Conservation (phyloP, 2,329 filamentous ascomycete species). For the Talaromyces sp. region DNA sequence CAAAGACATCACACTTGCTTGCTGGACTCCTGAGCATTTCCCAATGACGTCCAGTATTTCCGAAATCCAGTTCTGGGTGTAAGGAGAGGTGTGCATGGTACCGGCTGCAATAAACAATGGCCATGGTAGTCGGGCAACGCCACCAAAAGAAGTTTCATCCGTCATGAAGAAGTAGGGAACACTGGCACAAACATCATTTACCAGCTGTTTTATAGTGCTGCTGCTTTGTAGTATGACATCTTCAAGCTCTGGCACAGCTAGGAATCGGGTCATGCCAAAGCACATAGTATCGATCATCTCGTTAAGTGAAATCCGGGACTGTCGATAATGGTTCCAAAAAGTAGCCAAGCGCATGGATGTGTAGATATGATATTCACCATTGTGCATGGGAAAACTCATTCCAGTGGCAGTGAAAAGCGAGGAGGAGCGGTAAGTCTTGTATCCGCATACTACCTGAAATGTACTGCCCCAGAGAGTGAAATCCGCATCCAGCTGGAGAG, state of each 20-base stretch:
- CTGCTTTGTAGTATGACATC: conserved; percentile 5
- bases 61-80: not conserved
- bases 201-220: conserved; percentile 8
- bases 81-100: not conserved
- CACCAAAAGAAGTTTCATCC: conserved; percentile 7
- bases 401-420: conserved; percentile 11
- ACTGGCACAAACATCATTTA: conserved; percentile 21
- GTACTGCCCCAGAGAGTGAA: conserved; percentile 9
- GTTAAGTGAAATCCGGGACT: conserved; percentile 24
- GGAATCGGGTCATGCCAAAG: too few species aligned
- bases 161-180: conserved; percentile 20
- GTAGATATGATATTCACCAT: conserved; percentile 24
- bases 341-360: conserved; percentile 15
- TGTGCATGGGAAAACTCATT: conserved; percentile 6
- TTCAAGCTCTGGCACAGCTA: not conserved
- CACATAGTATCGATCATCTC: conserved; percentile 10
- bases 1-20: not conserved
- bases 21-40: not conserved
- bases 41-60: not conserved
- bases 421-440: too few species aligned
- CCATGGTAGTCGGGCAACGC: conserved; percentile 16
- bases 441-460: too few species aligned
- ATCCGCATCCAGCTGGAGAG: conserved; percentile 17
- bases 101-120: conserved; percentile 23
- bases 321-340: conserved; percentile 28